These are phyloP conservation scores for Phytophthora rubi DNA, from an alignment of 352 stramenopile genomes.

Conservation along the genomic window DNA sequence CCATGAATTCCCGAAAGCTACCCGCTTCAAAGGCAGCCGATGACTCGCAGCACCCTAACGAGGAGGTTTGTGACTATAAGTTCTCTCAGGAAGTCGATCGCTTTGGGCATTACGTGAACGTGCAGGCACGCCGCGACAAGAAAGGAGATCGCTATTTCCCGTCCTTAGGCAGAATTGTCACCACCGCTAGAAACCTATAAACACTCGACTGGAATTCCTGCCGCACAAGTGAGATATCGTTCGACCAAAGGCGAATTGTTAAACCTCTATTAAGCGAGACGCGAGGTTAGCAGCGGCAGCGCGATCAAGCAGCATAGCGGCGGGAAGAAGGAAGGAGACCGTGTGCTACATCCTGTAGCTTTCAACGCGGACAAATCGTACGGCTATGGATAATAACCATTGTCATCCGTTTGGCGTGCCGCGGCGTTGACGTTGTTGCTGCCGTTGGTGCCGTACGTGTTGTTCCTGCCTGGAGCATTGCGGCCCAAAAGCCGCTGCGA, in stretches of 20 bases:
- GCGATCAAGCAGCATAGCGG: not conserved
- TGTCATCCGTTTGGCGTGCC: conserved; percentile 19
- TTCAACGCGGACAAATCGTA: not conserved
- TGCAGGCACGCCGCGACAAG: conserved; percentile 45
- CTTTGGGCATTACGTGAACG: conserved; percentile 55
- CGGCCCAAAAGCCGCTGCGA: conserved; percentile 69
- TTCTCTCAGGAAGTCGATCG: conserved; percentile 56
- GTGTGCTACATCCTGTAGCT: conserved; percentile 1
- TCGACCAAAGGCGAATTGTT: not conserved
- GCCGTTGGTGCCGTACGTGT: conserved; percentile 63
- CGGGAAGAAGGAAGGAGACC: not conserved
- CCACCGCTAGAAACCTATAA: conserved; percentile 23
- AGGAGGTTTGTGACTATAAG: conserved; percentile 19
- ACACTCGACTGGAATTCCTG: not conserved
- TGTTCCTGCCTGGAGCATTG: conserved; percentile 45
- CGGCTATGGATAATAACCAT: conserved; percentile 10
- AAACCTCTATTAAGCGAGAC: conserved; percentile 29
- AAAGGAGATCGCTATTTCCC: conserved; percentile 55
- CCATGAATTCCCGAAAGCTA: conserved; percentile 13
- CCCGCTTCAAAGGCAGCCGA: not conserved
- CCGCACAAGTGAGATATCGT: conserved; percentile 5
- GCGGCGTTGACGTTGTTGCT: conserved; percentile 21
- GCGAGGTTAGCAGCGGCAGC: not conserved
- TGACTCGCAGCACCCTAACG: conserved; percentile 11
- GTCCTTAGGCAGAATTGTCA: conserved; percentile 52